These are phyloP conservation scores for Wickerhamiella bombiphila DNA, from an alignment of 805 yeast species.

Conservation along the genomic window DNA sequence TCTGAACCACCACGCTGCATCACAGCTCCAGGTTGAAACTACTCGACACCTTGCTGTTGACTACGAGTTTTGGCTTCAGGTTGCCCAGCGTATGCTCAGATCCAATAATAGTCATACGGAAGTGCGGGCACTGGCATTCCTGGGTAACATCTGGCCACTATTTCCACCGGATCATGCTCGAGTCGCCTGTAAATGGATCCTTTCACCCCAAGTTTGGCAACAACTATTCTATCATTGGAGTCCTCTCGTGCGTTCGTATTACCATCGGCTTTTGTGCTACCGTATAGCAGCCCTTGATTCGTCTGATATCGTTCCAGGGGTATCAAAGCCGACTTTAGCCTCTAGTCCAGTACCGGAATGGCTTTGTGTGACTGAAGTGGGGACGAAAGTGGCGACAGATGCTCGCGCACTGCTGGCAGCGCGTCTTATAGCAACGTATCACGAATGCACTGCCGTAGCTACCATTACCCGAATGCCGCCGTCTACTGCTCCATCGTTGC, in stretches of 20 bases:
- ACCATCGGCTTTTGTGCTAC: slow-evolving; percentile 54
- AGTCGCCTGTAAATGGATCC: slow-evolving; percentile 40
- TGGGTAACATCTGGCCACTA: slow-evolving; percentile 62
- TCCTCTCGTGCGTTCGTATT: slow-evolving; percentile 59
- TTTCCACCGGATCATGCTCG: slow-evolving; percentile 24
- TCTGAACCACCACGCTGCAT: slow-evolving; percentile 18
- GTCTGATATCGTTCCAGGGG: not conserved
- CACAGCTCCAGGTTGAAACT: slow-evolving; percentile 12
- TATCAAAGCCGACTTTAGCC: not conserved
- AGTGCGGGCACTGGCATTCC: slow-evolving; percentile 45
- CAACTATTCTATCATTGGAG: slow-evolving; percentile 63
- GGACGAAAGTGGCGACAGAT: slow-evolving; percentile 17
- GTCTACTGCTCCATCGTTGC: slow-evolving; percentile 18
- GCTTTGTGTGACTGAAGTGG: not conserved
- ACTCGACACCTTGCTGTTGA: slow-evolving; percentile 28
- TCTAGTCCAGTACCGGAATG: not conserved
- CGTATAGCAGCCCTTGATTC: slow-evolving; percentile 33
- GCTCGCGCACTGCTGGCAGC: slow-evolving; percentile 16
- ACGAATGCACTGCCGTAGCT: slow-evolving; percentile 10
- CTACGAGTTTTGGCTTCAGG: slow-evolving; percentile 68
- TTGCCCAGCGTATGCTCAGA: slow-evolving; percentile 41
- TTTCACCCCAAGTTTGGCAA: slow-evolving; percentile 37
- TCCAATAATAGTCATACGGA: slow-evolving; percentile 50
- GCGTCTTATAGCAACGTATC: slow-evolving; percentile 14
- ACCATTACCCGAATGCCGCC: slow-evolving; percentile 9